Conservation (phyloP, 2,329 filamentous ascomycete species). For the Paecilomyces formosus region DNA sequence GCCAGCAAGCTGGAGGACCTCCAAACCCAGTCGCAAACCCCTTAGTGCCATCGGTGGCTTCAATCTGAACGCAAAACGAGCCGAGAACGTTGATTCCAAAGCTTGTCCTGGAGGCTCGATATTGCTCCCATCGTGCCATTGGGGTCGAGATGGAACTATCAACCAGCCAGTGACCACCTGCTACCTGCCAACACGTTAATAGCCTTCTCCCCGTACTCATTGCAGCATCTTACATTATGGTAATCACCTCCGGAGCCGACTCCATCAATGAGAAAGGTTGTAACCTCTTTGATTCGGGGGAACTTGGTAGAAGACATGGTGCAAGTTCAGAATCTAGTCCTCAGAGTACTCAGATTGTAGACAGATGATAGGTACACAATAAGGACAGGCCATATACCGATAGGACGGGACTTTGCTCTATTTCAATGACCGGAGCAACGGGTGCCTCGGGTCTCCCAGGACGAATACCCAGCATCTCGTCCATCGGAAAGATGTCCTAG, state of each 20-base stretch:
- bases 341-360: slow-evolving; percentile 1
- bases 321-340: slow-evolving; percentile 1
- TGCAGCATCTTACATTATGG: slow-evolving; percentile 68
- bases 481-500: background rate
- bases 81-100: slow-evolving; percentile 96
- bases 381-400: background rate
- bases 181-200: slow-evolving; percentile 21
- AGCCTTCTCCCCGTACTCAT: background rate
- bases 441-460: background rate
- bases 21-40: slow-evolving; percentile 93
- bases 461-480: background rate
- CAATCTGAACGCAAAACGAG: slow-evolving; percentile 84
- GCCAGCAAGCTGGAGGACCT: slow-evolving; percentile 87
- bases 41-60: slow-evolving; percentile 82
- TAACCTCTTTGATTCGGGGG: slow-evolving; percentile 38
- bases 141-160: slow-evolving; percentile 89
- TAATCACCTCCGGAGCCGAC: slow-evolving; percentile 52
- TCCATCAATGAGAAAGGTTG: slow-evolving; percentile 40
- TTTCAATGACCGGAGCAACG: background rate
- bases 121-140: slow-evolving; percentile 82
- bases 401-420: background rate
- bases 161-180: slow-evolving; percentile 65
- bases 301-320: slow-evolving; percentile 29
- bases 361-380: background rate
- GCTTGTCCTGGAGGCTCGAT: slow-evolving; percentile 77